Evolutionary conservation across 139 green algal species (phyloP).

Genomic region (Coelastrella sp.): DNA sequence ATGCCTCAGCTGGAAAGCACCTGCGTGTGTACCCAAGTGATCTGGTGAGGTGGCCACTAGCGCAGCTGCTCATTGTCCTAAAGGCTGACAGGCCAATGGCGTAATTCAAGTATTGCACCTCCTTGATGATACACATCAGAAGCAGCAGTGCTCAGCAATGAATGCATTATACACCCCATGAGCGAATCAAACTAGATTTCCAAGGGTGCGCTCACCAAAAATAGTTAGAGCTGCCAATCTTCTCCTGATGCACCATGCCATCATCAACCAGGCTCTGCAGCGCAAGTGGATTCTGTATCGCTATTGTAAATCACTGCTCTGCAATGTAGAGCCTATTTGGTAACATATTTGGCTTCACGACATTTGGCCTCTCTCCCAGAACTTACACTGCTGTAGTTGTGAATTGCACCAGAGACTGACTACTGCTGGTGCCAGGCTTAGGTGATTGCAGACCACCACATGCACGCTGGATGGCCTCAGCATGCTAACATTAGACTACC

Average conservation of each 20-base stretch:
- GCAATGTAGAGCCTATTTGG: too few species aligned
- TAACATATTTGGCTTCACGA: too few species aligned
- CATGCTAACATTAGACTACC: conserved; percentile 2
- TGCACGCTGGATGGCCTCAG: background rate
- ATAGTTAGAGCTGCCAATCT: conserved; percentile 85
- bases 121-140: too few species aligned
- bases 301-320: background rate
- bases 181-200: background rate
- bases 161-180: too few species aligned
- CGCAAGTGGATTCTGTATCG: background rate
- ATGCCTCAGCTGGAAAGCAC: conserved; percentile 77
- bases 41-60: background rate
- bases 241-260: conserved; percentile 82
- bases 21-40: background rate
- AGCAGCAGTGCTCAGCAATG: too few species aligned
- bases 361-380: too few species aligned
- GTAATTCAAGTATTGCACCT: too few species aligned
- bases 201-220: conserved; percentile 67
- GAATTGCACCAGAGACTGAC: background rate
- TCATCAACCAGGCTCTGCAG: conserved; percentile 75
- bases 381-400: too few species aligned
- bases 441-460: background rate
- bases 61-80: background rate
- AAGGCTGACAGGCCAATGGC: too few species aligned
- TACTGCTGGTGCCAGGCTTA: background rate